Evolutionary conservation across 352 stramenopile genomes (phyloP).

Genomic region (Phytophthora macrochlamydospora): DNA sequence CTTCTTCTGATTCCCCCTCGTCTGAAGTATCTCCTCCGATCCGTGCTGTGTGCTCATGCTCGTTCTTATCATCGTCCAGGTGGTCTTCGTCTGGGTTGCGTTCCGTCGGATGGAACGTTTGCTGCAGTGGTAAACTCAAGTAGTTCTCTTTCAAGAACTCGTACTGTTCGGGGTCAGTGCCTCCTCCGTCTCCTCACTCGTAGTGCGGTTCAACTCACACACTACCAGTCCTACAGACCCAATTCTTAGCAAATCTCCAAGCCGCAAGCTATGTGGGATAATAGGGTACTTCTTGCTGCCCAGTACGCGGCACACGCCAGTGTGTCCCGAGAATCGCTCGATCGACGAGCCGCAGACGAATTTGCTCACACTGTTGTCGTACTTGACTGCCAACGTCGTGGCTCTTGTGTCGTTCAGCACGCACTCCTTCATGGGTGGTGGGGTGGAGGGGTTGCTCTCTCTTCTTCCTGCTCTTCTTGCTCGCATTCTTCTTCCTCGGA

Average conservation of each 20-base stretch:
- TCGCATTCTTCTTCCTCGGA: conserved; percentile 10
- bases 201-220: conserved; percentile 86
- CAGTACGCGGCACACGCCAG: conserved; percentile 89
- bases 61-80: conserved; percentile 38
- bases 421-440: conserved; percentile 77
- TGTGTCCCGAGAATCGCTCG: conserved; percentile 92
- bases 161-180: conserved; percentile 86
- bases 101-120: conserved; percentile 79
- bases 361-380: conserved; percentile 59
- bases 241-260: conserved; percentile 88
- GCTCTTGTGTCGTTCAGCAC: conserved; percentile 84
- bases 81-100: conserved; percentile 32
- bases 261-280: conserved; percentile 71
- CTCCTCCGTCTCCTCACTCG: conserved; percentile 70
- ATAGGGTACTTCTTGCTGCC: conserved; percentile 88
- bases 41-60: conserved; percentile 28
- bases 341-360: conserved; percentile 88
- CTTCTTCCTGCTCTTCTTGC: conserved; percentile 15
- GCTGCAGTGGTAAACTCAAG: conserved; percentile 78
- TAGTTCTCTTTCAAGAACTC: conserved; percentile 90
- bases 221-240: conserved; percentile 93
- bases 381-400: conserved; percentile 81
- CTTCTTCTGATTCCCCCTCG: conserved; percentile 81
- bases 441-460: not conserved
- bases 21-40: conserved; percentile 71